phyloP scores from a whole-genome alignment of 352 stramenopile genomes.

The Aphanomyces euteiches region DNA sequence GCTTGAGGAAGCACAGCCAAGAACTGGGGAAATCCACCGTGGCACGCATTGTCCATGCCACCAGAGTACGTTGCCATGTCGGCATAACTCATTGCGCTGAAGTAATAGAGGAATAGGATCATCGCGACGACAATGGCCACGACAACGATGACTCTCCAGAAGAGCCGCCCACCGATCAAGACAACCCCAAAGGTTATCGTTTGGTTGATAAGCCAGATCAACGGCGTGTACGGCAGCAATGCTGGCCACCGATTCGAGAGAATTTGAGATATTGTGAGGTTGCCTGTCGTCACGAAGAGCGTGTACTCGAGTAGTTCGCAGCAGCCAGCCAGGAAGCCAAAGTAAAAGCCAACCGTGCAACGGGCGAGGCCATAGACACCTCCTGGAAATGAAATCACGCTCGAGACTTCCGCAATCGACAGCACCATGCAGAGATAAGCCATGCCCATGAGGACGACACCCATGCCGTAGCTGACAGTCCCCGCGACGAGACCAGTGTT shows the following conservation, averaged over 20 bases:
- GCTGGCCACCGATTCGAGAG: conserved; percentile 22
- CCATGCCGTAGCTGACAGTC: conserved; percentile 37
- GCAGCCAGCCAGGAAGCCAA: conserved; percentile 34
- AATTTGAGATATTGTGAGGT: background rate
- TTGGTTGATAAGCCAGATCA: conserved; percentile 34
- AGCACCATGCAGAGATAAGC: conserved; percentile 44
- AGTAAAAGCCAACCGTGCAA: conserved; percentile 35
- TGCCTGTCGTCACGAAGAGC: conserved; percentile 10
- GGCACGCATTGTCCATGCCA: background rate
- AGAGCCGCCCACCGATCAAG: too few relatives aligned
- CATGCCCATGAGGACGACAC: conserved; percentile 36
- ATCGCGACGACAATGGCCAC: too few relatives aligned
- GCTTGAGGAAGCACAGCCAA: conserved; percentile 31
- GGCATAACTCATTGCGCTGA: conserved; percentile 30
- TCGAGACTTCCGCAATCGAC: conserved; percentile 46
- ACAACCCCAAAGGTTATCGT: too few relatives aligned
- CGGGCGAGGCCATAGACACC: conserved; percentile 35
- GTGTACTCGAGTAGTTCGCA: conserved; percentile 29
- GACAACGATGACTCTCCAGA: too few relatives aligned
- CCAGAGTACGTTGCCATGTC: background rate
- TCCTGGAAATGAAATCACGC: conserved; percentile 31
- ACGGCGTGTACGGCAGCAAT: conserved; percentile 36
- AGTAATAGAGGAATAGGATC: conserved; percentile 26
- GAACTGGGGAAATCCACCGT: conserved; percentile 15
- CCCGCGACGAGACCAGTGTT: conserved; percentile 37